These are phyloP conservation scores for Nemania sp. DNA, from an alignment of 2,329 filamentous ascomycete species.

Conservation along the genomic window DNA sequence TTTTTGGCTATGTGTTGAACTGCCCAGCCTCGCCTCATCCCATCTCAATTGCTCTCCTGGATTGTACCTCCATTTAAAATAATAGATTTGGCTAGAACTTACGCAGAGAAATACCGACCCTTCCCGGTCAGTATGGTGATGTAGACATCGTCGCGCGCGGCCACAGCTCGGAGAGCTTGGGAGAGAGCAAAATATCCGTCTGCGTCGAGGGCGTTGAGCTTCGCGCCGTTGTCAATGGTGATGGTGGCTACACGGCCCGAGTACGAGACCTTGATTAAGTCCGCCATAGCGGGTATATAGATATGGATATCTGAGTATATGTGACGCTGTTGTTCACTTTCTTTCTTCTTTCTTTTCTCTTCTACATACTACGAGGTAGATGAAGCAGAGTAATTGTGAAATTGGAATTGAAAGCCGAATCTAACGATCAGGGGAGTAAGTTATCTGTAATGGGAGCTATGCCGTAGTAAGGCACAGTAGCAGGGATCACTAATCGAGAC, in stretches of 20 bases:
- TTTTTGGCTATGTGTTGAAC: too few relatives aligned
- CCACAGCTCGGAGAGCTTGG: conserved; percentile 74
- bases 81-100: conserved; percentile 45
- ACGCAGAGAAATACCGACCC: conserved; percentile 89
- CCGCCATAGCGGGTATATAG: conserved; percentile 38
- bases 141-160: conserved; percentile 75
- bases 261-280: conserved; percentile 60
- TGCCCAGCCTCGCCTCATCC: background rate
- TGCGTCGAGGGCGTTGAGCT: conserved; percentile 80
- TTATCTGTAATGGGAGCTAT: too few relatives aligned
- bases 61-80: too few relatives aligned
- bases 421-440: too few relatives aligned
- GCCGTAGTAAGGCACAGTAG: too few relatives aligned
- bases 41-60: background rate
- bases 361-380: background rate
- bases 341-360: too few relatives aligned
- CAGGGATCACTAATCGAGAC: too few relatives aligned
- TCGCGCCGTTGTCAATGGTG: conserved; percentile 81
- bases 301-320: background rate
- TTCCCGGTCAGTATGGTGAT: conserved; percentile 84
- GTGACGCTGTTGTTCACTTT: too few relatives aligned
- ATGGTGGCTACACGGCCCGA: conserved; percentile 76
- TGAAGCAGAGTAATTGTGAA: too few relatives aligned
- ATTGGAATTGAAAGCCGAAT: too few relatives aligned
- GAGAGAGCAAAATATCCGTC: conserved; percentile 78